Evolutionary conservation across 176 grass and related monocot species (phyloP).

Genomic region (sorghum (Sorghum bicolor)): Sorghum_bicolor_NCBIv3 NC_012870.2:55104501-55105000

Average conservation of each 20-base stretch:
- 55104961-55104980: background rate
- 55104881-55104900: too few species aligned
- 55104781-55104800: background rate
- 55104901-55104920: background rate
- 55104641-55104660: background rate
- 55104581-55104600: background rate
- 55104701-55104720: background rate
- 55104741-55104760: constrained; percentile 3
- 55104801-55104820: background rate
- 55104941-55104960: background rate
- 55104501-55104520: background rate
- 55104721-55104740: constrained; percentile 4
- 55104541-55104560: background rate
- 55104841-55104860: background rate
- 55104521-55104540: background rate
- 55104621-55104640: background rate
- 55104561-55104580: background rate
- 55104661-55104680: background rate
- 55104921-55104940: background rate
- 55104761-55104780: background rate
- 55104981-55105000: background rate
- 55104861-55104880: too few species aligned
- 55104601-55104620: background rate
- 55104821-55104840: background rate
- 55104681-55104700: too few species aligned